Conservation (phyloP, 768 basidiomycete species). For the Lactarius quietus region DNA sequence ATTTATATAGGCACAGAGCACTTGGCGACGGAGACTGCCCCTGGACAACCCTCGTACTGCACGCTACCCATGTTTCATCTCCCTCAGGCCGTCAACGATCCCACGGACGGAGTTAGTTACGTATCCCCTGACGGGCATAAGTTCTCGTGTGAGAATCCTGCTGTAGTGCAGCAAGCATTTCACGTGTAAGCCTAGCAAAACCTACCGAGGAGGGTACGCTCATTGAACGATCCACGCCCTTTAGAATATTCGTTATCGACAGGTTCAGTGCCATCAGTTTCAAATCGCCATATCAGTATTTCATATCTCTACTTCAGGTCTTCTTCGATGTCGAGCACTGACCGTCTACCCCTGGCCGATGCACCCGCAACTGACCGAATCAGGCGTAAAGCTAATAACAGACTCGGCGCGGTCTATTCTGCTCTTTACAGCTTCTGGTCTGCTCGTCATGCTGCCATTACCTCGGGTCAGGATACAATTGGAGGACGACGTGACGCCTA, state of each 20-base stretch:
- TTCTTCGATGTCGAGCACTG: constrained; percentile 27
- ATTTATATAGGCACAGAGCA: constrained; percentile 48
- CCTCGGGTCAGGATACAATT: not conserved
- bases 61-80: constrained; percentile 52
- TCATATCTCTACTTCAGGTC: not conserved
- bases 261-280: constrained; percentile 37
- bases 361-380: not conserved
- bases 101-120: constrained; percentile 39
- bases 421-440: not conserved
- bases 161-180: constrained; percentile 49
- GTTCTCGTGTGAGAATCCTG: constrained; percentile 53
- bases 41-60: constrained; percentile 51
- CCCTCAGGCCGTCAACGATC: constrained; percentile 31
- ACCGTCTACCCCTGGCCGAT: constrained; percentile 34
- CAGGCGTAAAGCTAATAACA: not conserved
- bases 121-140: constrained; percentile 55
- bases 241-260: constrained; percentile 50
- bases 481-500: not conserved
- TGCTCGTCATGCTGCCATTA: not conserved
- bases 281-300: not conserved
- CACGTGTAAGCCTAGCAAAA: constrained; percentile 47
- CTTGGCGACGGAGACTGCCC: constrained; percentile 28
- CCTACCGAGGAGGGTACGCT: not conserved
- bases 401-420: not conserved
- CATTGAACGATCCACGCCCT: not conserved